Evolutionary conservation across 257 asterid species (phyloP), one percentile per base, ranked within the genome.

Genomic region (Jacaranda mimosifolia): DNA sequence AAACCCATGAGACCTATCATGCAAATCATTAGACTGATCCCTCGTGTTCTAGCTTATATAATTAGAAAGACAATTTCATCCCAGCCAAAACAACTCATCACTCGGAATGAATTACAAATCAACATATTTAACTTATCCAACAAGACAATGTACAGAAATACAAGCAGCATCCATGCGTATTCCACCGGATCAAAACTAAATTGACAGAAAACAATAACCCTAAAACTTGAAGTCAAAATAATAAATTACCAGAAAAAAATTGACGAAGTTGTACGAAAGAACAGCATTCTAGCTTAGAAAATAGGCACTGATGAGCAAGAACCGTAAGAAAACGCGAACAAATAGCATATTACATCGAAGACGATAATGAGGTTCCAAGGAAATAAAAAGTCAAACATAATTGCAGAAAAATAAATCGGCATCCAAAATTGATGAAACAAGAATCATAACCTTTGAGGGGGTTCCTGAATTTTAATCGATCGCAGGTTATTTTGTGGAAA

Each of bases 361-460:
- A 52, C 56, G 35, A 72, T 26, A 64, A 69, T 62, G n/a, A 36
- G 51, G 35, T 19, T 39, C 46, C 52, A 57, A 13, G 58, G 48
- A 63, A 48, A 60, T 6, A 9, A 62, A 35, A 74, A 53, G 58
- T 68, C 57, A 68, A 73, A 68, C 59, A 57, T 1, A 60, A 58
- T 38, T n/a, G 19, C 46, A 53, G 60, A 51, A 62, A 14, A 45
- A 48, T 3, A 38, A 64, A 63, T 9, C 36, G 60, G 56, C 53
- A 60, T 43, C 76, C 45, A 42, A 26, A 62, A 73, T 46, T 38
- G 51, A 70, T 11, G 79, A 51, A 59, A 57, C 46, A 69, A 62
- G 64, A 68, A 73, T 64, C 76, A 73, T 8, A 63, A 84, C 81
- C 85, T 78, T 65, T 10, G 65, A 52, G 48, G 19, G 21, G 63